phyloP scores from a whole-genome alignment of 148 eudicot species.

The Cornus kousa region DNA sequence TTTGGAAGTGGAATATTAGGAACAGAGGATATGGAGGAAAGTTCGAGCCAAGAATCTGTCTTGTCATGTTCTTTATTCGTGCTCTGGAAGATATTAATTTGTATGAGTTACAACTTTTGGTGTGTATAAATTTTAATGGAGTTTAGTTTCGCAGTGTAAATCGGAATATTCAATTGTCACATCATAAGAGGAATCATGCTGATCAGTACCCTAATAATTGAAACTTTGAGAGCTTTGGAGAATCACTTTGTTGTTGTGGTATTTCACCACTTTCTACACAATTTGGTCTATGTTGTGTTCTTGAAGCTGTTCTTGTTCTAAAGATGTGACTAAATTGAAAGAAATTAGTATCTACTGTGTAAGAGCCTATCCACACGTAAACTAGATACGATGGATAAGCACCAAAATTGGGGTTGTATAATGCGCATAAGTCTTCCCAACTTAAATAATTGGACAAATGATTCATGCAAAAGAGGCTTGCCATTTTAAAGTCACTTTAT shows the following conservation, averaged over 20 bases:
- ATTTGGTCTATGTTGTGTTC: constrained; percentile 2
- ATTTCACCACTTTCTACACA: constrained; percentile 11
- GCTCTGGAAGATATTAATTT: not conserved
- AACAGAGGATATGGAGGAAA: not conserved
- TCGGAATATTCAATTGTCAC: constrained; percentile 1
- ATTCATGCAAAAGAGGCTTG: not conserved
- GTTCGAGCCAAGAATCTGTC: not conserved
- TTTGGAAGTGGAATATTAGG: not conserved
- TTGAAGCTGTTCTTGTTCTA: constrained; percentile 10
- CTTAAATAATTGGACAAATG: constrained; percentile 3
- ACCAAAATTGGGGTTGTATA: not conserved
- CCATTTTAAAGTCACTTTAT: not conserved
- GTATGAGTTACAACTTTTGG: not conserved
- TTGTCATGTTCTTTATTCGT: not conserved
- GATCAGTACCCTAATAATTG: constrained; percentile 13
- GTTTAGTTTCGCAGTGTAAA: not conserved
- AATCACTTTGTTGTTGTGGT: constrained; percentile 21
- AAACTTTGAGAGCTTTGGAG: constrained; percentile 18
- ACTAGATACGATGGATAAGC: not conserved
- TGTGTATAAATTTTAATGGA: not conserved
- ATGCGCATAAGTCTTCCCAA: not conserved
- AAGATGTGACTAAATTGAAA: constrained; percentile 2
- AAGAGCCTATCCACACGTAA: not conserved
- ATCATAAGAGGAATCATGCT: constrained; percentile 16
- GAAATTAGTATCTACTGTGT: not conserved